Percentiles rank a stretch among this genome's conserved stretches.
Evolutionary conservation across 1,139 yeast species (phyloP).

Genomic region (Candida sojae): DNA sequence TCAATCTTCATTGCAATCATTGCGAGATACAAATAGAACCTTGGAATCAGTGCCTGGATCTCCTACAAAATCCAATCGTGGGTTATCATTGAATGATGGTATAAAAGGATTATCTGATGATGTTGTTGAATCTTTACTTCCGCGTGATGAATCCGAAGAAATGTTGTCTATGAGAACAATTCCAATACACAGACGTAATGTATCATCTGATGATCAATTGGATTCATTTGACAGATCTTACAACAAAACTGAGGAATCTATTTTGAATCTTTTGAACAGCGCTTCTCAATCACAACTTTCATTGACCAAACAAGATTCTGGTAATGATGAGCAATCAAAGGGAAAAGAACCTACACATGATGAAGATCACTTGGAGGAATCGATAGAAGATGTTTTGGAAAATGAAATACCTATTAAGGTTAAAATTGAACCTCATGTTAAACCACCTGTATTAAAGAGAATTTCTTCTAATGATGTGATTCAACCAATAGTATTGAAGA

Average conservation of each 20-base stretch:
- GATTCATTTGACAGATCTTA: slow-evolving; percentile 42
- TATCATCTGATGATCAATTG: slow-evolving; percentile 6
- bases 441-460: background rate
- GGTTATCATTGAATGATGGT: slow-evolving; percentile 45
- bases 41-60: slow-evolving; percentile 28
- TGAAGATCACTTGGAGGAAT: background rate
- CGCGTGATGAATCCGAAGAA: slow-evolving; percentile 17
- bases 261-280: slow-evolving; percentile 39
- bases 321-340: background rate
- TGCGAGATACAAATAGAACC: slow-evolving; percentile 36
- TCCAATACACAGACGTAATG: background rate
- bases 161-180: slow-evolving; percentile 5
- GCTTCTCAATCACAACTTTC: slow-evolving; percentile 15
- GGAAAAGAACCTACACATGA: slow-evolving; percentile 5
- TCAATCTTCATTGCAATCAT: slow-evolving; percentile 46
- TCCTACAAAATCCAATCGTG: slow-evolving; percentile 23
- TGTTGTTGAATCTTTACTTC: slow-evolving; percentile 37
- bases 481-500: background rate
- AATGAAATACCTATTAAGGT: background rate
- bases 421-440: background rate
- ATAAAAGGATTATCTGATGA: slow-evolving; percentile 47
- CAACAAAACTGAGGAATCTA: slow-evolving; percentile 44
- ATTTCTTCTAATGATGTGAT: background rate
- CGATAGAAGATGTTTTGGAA: background rate
- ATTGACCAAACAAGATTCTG: background rate